A percentile compares a stretch with the other conserved stretches of the same genome.
Conservation (phyloP, 768 basidiomycete genomes). For the Trametes sanguinea region DNA sequence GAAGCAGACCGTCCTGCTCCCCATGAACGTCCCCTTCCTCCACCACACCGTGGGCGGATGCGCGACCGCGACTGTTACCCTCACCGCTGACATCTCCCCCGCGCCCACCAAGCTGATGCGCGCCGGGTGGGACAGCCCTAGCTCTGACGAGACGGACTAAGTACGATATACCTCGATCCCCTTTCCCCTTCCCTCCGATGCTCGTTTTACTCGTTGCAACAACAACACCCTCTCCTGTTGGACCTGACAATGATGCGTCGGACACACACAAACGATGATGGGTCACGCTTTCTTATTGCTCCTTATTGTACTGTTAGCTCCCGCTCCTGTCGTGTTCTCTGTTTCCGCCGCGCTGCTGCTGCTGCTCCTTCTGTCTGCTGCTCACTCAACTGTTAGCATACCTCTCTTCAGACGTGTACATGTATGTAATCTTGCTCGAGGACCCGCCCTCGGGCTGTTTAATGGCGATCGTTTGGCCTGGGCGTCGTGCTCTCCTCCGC, state of each 20-base stretch:
- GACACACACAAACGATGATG: conserved; percentile 20
- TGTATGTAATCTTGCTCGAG: conserved; percentile 23
- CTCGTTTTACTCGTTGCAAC: not conserved
- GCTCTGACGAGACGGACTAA: conserved; percentile 25
- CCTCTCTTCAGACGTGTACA: conserved; percentile 12
- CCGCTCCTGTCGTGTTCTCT: conserved; percentile 9
- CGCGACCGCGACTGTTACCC: conserved; percentile 17
- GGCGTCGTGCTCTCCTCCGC: not conserved
- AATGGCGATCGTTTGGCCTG: conserved; percentile 11
- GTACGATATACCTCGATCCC: not conserved
- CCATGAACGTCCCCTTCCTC: conserved; percentile 20
- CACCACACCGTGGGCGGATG: not conserved
- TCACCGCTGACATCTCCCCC: conserved; percentile 21
- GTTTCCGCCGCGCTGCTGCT: conserved; percentile 1
- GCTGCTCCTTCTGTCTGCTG: not conserved
- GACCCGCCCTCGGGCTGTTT: conserved; percentile 10
- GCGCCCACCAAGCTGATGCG: conserved; percentile 23
- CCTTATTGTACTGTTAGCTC: conserved; percentile 26
- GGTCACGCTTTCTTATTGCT: conserved; percentile 26
- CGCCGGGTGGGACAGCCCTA: conserved; percentile 25
- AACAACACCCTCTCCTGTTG: not conserved
- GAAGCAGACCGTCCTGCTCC: conserved; percentile 29
- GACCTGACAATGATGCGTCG: conserved; percentile 23
- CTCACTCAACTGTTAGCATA: conserved; percentile 11
- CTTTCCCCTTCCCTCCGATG: not conserved